A percentile compares a stretch with the other conserved stretches of the same genome.
These are phyloP conservation scores for Clonostachys rosea DNA, from an alignment of 2,329 filamentous ascomycete species.

Conservation along the genomic window DNA sequence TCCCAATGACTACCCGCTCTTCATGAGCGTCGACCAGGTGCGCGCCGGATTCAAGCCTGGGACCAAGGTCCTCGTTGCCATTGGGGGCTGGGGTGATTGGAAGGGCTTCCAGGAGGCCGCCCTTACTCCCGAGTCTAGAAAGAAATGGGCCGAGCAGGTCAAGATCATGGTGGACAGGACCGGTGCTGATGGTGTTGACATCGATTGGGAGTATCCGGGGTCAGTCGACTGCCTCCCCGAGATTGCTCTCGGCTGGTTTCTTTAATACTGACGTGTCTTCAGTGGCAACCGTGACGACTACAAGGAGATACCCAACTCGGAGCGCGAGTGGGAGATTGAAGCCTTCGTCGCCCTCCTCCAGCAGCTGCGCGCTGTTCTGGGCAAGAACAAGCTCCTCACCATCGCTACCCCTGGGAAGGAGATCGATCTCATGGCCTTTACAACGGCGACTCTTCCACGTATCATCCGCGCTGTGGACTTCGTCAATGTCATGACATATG, in stretches of 20 bases:
- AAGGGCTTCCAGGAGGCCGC: conserved; percentile 57
- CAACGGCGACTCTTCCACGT: conserved; percentile 48
- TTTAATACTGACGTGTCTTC: conserved; percentile 24
- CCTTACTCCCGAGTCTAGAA: conserved; percentile 41
- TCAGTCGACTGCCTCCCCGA: conserved; percentile 10
- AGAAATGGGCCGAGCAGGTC: conserved; percentile 60
- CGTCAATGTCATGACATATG: conserved; percentile 67
- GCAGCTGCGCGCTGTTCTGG: conserved; percentile 53
- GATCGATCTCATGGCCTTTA: conserved; percentile 66
- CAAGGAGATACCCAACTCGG: conserved; percentile 55
- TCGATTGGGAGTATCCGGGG: conserved; percentile 64
- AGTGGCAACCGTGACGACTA: conserved; percentile 69
- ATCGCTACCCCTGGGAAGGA: conserved; percentile 63
- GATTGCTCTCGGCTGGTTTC: not conserved
- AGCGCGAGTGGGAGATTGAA: conserved; percentile 56
- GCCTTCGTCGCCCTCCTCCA: conserved; percentile 58
- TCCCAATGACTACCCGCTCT: conserved; percentile 38
- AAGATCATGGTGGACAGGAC: conserved; percentile 55
- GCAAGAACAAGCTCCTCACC: conserved; percentile 53
- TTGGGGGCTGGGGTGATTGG: conserved; percentile 72
- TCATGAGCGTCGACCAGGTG: conserved; percentile 42
- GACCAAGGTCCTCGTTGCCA: conserved; percentile 64
- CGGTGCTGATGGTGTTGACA: conserved; percentile 59
- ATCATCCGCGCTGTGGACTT: conserved; percentile 59
- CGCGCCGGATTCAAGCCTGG: conserved; percentile 40